A percentile compares a stretch with the other conserved stretches of the same genome.
These are phyloP conservation scores for Lepidopterella palustris DNA, from an alignment of 495 filamentous ascomycete species.

Conservation along the genomic window DNA sequence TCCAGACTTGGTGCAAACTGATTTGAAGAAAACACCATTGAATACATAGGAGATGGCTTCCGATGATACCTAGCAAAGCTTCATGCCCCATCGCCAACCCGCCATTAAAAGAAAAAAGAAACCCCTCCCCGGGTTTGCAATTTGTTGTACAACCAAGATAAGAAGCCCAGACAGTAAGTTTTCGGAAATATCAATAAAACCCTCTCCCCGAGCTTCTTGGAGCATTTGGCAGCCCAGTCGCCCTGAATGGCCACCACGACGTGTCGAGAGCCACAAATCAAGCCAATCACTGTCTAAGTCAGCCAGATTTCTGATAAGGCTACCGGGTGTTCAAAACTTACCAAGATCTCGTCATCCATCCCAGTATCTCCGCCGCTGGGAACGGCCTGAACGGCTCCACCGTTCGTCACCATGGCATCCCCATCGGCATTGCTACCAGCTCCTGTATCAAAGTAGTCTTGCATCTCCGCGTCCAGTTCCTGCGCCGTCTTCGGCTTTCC, in stretches of 20 bases:
- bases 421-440: slow-evolving; percentile 35
- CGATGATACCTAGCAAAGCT: background rate
- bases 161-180: background rate
- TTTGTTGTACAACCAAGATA: background rate
- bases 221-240: background rate
- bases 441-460: slow-evolving; percentile 67
- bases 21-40: background rate
- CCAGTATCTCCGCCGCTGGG: slow-evolving; percentile 25
- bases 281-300: background rate
- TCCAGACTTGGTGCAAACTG: too few relatives aligned
- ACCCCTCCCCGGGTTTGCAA: background rate
- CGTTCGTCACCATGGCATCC: slow-evolving; percentile 39
- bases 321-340: background rate
- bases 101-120: background rate
- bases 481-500: slow-evolving; percentile 84
- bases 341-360: slow-evolving; percentile 33
- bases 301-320: background rate
- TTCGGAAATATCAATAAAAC: background rate
- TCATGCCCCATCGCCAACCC: background rate
- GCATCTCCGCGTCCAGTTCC: slow-evolving; percentile 91
- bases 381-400: slow-evolving; percentile 11
- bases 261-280: background rate
- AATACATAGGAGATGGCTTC: background rate
- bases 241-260: background rate
- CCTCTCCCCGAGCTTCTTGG: background rate